A percentile compares a stretch with the other conserved stretches of the same genome.
These are phyloP conservation scores for Hyphopichia wangnamkhiaoensis DNA, from an alignment of 1,139 yeast species.

Conservation along the genomic window DNA sequence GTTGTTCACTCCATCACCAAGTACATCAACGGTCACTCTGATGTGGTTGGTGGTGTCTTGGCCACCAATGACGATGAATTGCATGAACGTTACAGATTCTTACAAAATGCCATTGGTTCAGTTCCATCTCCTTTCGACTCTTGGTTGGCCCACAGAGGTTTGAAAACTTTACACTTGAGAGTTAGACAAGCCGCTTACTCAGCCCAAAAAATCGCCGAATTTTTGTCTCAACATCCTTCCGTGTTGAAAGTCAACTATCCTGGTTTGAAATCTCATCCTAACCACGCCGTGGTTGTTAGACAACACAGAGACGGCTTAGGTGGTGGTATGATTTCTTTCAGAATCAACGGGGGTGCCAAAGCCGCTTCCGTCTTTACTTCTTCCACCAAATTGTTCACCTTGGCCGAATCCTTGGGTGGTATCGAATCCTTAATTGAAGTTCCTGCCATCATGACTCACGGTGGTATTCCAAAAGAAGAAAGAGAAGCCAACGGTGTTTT, in stretches of 20 bases:
- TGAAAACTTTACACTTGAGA: conserved; percentile 83
- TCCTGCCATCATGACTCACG: conserved; percentile 92
- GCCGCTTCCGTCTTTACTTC: conserved; percentile 78
- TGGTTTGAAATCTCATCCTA: conserved; percentile 68
- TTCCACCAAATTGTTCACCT: conserved; percentile 72
- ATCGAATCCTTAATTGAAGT: conserved; percentile 85
- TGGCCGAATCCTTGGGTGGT: conserved; percentile 91
- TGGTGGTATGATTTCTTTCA: conserved; percentile 90
- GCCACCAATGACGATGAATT: conserved; percentile 66
- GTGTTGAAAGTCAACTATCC: conserved; percentile 80
- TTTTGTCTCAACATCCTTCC: conserved; percentile 49
- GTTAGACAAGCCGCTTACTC: conserved; percentile 66
- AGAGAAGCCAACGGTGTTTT: conserved; percentile 81
- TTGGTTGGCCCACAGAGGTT: conserved; percentile 92
- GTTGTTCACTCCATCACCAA: conserved; percentile 90
- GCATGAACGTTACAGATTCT: conserved; percentile 67
- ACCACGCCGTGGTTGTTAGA: conserved; percentile 60
- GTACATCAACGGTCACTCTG: conserved; percentile 91
- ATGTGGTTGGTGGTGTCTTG: conserved; percentile 84
- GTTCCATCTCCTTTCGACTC: conserved; percentile 89
- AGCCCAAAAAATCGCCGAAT: conserved; percentile 75
- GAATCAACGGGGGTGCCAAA: conserved; percentile 78
- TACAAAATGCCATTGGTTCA: conserved; percentile 88
- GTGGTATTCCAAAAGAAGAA: conserved; percentile 80
- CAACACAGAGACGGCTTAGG: conserved; percentile 88